Evolutionary conservation across 2,329 filamentous ascomycete species (phyloP).

Genomic region (Pseudogymnoascus sp.): DNA sequence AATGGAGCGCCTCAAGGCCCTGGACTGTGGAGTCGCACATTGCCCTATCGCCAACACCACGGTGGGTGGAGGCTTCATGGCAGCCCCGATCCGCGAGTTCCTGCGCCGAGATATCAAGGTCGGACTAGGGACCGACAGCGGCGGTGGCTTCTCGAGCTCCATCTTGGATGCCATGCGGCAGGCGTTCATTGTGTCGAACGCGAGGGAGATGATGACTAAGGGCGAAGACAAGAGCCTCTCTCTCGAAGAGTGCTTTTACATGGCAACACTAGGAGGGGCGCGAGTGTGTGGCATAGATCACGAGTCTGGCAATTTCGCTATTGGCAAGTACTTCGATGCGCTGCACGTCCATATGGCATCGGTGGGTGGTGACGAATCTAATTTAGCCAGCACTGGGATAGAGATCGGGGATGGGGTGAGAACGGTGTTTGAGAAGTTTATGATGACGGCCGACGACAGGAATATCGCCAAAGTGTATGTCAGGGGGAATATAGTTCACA

Average conservation of each 20-base stretch:
- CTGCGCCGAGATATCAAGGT: constrained; percentile 53
- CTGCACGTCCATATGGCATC: constrained; percentile 61
- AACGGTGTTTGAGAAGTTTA: constrained; percentile 67
- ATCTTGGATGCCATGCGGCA: constrained; percentile 53
- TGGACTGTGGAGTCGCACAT: constrained; percentile 54
- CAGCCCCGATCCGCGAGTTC: constrained; percentile 51
- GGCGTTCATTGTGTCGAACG: constrained; percentile 43
- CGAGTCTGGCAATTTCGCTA: constrained; percentile 69
- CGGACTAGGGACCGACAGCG: constrained; percentile 58
- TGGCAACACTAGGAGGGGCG: constrained; percentile 45
- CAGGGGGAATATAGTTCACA: constrained; percentile 42
- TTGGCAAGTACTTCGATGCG: constrained; percentile 82
- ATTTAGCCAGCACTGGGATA: constrained; percentile 11
- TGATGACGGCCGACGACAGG: constrained; percentile 83
- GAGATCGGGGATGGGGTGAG: constrained; percentile 13
- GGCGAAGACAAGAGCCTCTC: constrained; percentile 26
- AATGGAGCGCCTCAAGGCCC: constrained; percentile 37
- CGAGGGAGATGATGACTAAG: constrained; percentile 36
- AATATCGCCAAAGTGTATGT: constrained; percentile 87
- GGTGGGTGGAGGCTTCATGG: constrained; percentile 54
- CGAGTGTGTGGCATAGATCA: constrained; percentile 49
- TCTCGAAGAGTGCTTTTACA: constrained; percentile 33
- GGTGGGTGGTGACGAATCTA: constrained; percentile 47
- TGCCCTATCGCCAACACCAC: constrained; percentile 60
- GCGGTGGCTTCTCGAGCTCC: constrained; percentile 53